A percentile compares a stretch with the other conserved stretches of the same genome.
These are phyloP conservation scores for Trichosporon sp. DNA, from an alignment of 1,284 basidiomycete species.

Conservation along the genomic window DNA sequence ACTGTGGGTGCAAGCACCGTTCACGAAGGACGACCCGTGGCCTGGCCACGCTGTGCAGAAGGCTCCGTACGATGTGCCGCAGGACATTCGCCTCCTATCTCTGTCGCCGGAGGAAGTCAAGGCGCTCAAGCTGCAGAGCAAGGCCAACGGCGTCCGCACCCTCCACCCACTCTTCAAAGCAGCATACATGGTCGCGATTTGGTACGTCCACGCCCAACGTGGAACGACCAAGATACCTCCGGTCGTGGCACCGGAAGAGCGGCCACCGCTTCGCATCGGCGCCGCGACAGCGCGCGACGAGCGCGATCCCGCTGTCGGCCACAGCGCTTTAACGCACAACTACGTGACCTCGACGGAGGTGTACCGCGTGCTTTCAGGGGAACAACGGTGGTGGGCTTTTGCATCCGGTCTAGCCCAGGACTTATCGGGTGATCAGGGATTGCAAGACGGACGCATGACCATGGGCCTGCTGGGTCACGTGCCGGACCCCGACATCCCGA, in stretches of 20 bases:
- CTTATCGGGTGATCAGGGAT: background rate
- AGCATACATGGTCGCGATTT: slow-evolving; percentile 27
- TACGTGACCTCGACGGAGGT: slow-evolving; percentile 25
- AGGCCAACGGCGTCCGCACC: slow-evolving; percentile 24
- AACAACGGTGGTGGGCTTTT: slow-evolving; percentile 27
- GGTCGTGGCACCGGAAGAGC: background rate
- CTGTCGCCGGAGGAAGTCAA: slow-evolving; percentile 15
- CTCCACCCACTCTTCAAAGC: slow-evolving; percentile 35
- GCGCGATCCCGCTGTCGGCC: slow-evolving; percentile 21
- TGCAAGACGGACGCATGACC: slow-evolving; percentile 19
- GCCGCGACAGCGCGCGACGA: slow-evolving; percentile 21
- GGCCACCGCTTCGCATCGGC: slow-evolving; percentile 2
- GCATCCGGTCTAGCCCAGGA: background rate
- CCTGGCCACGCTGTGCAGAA: slow-evolving; percentile 16
- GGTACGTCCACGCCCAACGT: slow-evolving; percentile 12
- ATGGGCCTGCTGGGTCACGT: slow-evolving; percentile 35
- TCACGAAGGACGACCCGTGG: slow-evolving; percentile 24
- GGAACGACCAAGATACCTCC: background rate
- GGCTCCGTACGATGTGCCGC: background rate
- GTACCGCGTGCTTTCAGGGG: slow-evolving; percentile 5
- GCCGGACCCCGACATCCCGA: slow-evolving; percentile 21
- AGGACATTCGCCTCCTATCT: slow-evolving; percentile 15
- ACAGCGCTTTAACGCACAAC: slow-evolving; percentile 28
- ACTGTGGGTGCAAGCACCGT: slow-evolving; percentile 22
- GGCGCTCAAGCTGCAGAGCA: slow-evolving; percentile 21